Base-by-base conservation (phyloP, 805 yeast species). In the Pichia gijzeniarum region DNA sequence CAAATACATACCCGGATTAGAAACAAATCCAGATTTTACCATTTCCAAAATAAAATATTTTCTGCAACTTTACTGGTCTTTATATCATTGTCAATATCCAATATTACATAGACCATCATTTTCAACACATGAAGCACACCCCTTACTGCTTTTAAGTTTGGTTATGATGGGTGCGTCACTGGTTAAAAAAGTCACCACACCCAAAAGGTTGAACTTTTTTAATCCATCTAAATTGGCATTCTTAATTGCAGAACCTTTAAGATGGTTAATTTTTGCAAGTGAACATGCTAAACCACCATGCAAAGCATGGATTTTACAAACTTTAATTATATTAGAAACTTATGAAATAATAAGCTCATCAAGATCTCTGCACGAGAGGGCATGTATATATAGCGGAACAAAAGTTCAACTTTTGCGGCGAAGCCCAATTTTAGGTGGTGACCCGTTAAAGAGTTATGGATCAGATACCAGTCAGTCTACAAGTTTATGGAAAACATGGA, bases 31-130 rank as follows among this genome's bases (percentile, higher is more conserved):
- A 6, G 61, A 60, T 44, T 58, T 60, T 38, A 40, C 52, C 14
- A 27, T 36, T 8, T 13, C 37, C 14, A 48, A 50, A 16, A 47
- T 59, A 16, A 55, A 55, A 30, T 40, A 50, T 22, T 61, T 58
- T 39, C 47, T 66, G 10, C 58, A 58, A 30, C 41, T 53, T 7
- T 80, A 76, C 53, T 80, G 85, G 85, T 53, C 62, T 3, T 63
- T 72, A 22, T 79, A 69, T 59, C 86, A 73, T 60, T 72, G 77
- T 4, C 82, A 77, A 53, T 69, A 68, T 49, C 77, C 77, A 10
- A 63, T 74, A 20, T 46, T 73, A 32, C 78, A 73, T 48, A 66
- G 67, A 37, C 73, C 73, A 0, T 68, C 78, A 1, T 79, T 79
- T 51, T 67, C 70, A 39, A 76, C 85, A 0, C 62, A 65, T 30